Percentiles rank a stretch among this genome's conserved stretches.
These are phyloP conservation scores for Zygoascus meyerae DNA, from an alignment of 1,139 yeast species.

Conservation along the genomic window DNA sequence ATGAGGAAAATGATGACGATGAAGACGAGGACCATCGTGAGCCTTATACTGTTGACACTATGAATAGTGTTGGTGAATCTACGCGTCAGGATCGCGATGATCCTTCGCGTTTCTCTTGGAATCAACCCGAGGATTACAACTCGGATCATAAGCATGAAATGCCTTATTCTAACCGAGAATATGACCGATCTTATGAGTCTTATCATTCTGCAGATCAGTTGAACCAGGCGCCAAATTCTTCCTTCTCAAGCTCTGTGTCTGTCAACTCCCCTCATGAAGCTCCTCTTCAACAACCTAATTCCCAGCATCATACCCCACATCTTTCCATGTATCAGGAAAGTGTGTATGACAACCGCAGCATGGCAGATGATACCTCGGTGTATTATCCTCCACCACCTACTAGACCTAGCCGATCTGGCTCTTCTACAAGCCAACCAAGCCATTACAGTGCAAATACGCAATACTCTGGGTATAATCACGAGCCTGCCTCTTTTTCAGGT, in stretches of 20 bases:
- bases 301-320: not conserved
- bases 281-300: no score
- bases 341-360: conserved; percentile 3
- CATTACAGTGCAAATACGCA: not conserved
- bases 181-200: not conserved
- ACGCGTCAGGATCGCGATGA: not conserved
- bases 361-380: conserved; percentile 1
- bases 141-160: not conserved
- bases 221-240: not conserved
- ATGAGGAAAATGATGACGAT: conserved; percentile 13
- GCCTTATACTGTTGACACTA: no score
- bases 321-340: conserved; percentile 5
- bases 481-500: not conserved
- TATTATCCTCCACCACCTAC: conserved; percentile 1
- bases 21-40: not conserved
- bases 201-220: not conserved
- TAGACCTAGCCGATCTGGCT: not conserved
- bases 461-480: not conserved
- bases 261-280: no score
- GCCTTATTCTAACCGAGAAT: not conserved
- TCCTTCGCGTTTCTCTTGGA: not conserved
- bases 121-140: not conserved
- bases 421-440: no score
- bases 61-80: not conserved
- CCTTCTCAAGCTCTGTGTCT: no score